Conservation (phyloP, 179 eudicot species). For the Corrigiola litoralis region DNA sequence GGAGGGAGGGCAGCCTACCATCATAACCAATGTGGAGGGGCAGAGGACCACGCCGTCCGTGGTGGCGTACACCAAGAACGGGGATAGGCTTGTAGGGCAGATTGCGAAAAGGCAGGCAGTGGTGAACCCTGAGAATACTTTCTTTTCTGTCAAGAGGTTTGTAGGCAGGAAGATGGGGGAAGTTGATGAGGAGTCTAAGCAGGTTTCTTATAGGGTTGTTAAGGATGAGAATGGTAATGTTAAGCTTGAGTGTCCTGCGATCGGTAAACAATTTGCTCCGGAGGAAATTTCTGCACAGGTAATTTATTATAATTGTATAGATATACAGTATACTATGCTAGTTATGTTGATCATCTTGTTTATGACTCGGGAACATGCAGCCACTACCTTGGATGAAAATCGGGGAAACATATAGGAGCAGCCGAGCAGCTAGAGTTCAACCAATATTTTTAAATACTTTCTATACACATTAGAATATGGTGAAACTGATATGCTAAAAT, state of each 20-base stretch:
- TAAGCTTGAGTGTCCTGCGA: constrained; percentile 80
- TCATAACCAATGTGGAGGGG: constrained; percentile 70
- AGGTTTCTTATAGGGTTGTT: constrained; percentile 65
- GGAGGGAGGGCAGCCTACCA: constrained; percentile 87
- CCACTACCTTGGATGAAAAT: too few relatives aligned
- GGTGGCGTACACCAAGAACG: constrained; percentile 69
- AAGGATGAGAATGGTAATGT: constrained; percentile 82
- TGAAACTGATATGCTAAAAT: too few relatives aligned
- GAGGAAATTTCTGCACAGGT: constrained; percentile 93
- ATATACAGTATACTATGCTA: too few relatives aligned
- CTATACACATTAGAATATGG: too few relatives aligned
- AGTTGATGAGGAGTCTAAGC: constrained; percentile 79
- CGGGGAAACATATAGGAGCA: too few relatives aligned
- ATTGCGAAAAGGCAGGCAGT: constrained; percentile 88
- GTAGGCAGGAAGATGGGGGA: constrained; percentile 81
- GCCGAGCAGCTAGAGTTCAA: too few relatives aligned
- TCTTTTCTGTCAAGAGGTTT: constrained; percentile 79
- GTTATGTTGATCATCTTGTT: too few relatives aligned
- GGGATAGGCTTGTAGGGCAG: constrained; percentile 81
- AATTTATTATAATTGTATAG: background rate
- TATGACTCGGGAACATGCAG: too few relatives aligned
- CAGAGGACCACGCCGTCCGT: constrained; percentile 85
- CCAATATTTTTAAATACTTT: too few relatives aligned
- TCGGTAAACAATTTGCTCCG: constrained; percentile 62
- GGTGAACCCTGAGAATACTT: constrained; percentile 82